Percentiles rank a stretch among this genome's conserved stretches.
Evolutionary conservation across 345 rosid species (phyloP).

Genomic region (Aethionema arabicum): DNA sequence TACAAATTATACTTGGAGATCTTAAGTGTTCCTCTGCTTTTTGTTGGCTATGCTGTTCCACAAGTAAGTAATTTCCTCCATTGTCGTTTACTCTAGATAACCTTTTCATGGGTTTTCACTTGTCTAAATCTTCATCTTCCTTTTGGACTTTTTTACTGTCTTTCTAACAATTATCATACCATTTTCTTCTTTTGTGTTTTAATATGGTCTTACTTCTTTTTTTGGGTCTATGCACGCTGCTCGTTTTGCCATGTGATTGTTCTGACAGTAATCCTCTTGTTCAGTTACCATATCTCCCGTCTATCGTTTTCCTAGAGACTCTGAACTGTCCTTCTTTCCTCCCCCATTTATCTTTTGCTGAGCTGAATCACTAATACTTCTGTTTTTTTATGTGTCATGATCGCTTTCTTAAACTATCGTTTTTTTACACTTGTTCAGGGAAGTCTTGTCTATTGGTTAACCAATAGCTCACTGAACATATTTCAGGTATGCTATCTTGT

Average conservation of each 20-base stretch:
- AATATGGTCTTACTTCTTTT: not conserved
- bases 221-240: not conserved
- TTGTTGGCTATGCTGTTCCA: conserved; percentile 62
- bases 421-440: conserved; percentile 54
- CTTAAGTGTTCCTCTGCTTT: conserved; percentile 56
- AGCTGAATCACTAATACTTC: not conserved
- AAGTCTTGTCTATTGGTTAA: conserved; percentile 86
- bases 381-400: not conserved
- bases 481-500: conserved; percentile 57
- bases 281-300: not conserved
- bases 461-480: conserved; percentile 66
- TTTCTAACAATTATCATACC: not conserved
- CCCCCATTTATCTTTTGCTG: not conserved
- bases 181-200: not conserved
- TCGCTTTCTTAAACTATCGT: not conserved
- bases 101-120: not conserved
- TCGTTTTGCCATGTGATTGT: conserved; percentile 1
- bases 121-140: conserved; percentile 3
- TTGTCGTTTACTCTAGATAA: not conserved
- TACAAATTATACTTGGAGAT: conserved; percentile 62
- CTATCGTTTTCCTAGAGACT: not conserved
- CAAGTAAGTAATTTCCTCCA: conserved; percentile 48
- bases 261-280: conserved; percentile 6
- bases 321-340: conserved; percentile 10
- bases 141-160: not conserved